Evolutionary conservation across 2,329 filamentous ascomycete species (phyloP), one percentile per base, ranked within the genome.

Genomic region (Metarhizium brunneum): DNA sequence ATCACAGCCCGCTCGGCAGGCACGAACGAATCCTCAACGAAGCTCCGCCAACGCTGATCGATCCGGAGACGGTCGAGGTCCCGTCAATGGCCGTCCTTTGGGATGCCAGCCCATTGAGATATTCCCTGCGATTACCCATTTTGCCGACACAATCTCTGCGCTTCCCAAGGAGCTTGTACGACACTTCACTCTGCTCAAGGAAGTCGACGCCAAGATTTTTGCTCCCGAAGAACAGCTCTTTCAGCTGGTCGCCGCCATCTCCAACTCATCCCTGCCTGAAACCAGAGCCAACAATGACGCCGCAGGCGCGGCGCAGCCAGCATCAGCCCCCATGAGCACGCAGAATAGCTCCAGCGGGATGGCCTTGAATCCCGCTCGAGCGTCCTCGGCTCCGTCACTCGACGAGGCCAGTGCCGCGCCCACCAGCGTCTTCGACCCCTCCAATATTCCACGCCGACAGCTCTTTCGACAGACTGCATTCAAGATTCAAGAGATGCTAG

Each of bases 131-230:
- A 79, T 86, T 60, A 85, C 81, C 11, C 82, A 85, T 72, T 97
- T 99, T 69, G 89, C 92, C 60, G 92, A 97, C 71, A 86, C 91
- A 60, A 90, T 97, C 67, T 86, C 90, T 53, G 92, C 92, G 43
- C 82, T 99, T 30, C 94, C 94, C 4, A 92, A 92, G 70, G 94
- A 99, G 74, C 89, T 96, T 52, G 90, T 96, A 63, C 86, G 91
- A 67, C 92, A 99, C 71, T 96, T 96, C 64, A 96, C 92, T 38
- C 81, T 97, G 56, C 79, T 99, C 63, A 96, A 96, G 71, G 94
- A 99, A 74, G 94, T 97, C 50, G 94, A 99, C 75, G 92, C 92
- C 60, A 99, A 99, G 74, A 88, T 95, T 61, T 94, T 92, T 72
- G 85, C 85, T 30, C 88, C 94, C 6, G 90, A 96, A 69, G 87